phyloP scores from a whole-genome alignment of 352 stramenopile genomes.

The Phytophthora hibernalis region DNA sequence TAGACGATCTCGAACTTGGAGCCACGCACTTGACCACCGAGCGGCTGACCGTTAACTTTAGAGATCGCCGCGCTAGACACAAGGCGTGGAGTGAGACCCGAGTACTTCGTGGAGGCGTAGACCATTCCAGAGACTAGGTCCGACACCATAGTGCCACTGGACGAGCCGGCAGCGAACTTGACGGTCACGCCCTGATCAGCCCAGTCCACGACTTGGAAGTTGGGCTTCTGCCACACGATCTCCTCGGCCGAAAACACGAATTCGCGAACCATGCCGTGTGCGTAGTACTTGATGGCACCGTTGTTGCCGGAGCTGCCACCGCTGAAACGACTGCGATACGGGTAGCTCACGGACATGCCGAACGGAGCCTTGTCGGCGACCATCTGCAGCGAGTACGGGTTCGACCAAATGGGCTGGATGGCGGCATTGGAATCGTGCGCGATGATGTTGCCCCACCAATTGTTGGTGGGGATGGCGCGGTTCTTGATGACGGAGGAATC shows the following conservation, averaged over 20 bases:
- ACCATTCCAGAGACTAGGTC: constrained; percentile 73
- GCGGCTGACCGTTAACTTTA: constrained; percentile 49
- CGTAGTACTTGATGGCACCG: constrained; percentile 60
- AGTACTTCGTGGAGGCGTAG: constrained; percentile 61
- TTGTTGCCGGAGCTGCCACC: constrained; percentile 63
- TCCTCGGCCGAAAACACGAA: constrained; percentile 63
- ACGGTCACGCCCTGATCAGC: constrained; percentile 63
- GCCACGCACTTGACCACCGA: constrained; percentile 32
- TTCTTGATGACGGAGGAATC: constrained; percentile 47
- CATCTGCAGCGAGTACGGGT: constrained; percentile 61
- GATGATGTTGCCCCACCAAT: constrained; percentile 82
- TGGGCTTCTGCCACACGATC: constrained; percentile 48
- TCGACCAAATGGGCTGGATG: constrained; percentile 65
- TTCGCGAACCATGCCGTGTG: constrained; percentile 55
- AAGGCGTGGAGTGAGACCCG: constrained; percentile 49
- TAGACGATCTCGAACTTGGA: constrained; percentile 63
- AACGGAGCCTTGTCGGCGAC: constrained; percentile 50
- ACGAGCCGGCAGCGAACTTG: constrained; percentile 40
- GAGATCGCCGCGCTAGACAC: constrained; percentile 49
- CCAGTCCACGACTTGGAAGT: constrained; percentile 64
- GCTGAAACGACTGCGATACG: constrained; percentile 57
- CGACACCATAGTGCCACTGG: constrained; percentile 45
- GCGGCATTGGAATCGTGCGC: constrained; percentile 39
- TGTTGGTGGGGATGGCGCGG: constrained; percentile 72
- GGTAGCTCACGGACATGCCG: constrained; percentile 63